phyloP scores from a whole-genome alignment of 1,284 basidiomycete species.

The Mrakiaceae sp. region DNA sequence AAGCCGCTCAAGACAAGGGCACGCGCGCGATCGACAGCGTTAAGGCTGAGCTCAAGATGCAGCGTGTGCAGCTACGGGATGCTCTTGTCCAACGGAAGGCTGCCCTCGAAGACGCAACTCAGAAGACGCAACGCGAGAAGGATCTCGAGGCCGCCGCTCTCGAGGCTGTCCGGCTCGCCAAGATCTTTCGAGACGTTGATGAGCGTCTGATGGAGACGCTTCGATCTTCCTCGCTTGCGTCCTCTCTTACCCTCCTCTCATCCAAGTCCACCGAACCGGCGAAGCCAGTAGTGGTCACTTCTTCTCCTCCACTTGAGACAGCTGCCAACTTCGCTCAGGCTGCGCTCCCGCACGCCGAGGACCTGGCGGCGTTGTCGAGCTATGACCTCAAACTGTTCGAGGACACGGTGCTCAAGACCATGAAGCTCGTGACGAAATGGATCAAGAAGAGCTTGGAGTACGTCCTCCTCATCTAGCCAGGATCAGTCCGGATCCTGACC shows the following conservation, averaged over 20 bases:
- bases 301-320: not conserved
- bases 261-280: not conserved
- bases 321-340: not conserved
- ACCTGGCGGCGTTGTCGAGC: slow-evolving; percentile 31
- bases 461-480: not conserved
- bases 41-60: slow-evolving; percentile 28
- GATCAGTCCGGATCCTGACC: not conserved
- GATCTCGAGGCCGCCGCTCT: slow-evolving; percentile 27
- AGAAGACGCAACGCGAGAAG: slow-evolving; percentile 14
- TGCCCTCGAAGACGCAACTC: slow-evolving; percentile 30
- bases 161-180: slow-evolving; percentile 30
- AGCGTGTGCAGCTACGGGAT: not conserved
- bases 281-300: not conserved
- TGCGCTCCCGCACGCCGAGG: not conserved
- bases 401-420: slow-evolving; percentile 66
- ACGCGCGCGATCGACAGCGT: slow-evolving; percentile 33
- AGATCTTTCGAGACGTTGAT: slow-evolving; percentile 28
- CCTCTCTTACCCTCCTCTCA: slow-evolving; percentile 2
- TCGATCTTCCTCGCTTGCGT: slow-evolving; percentile 5
- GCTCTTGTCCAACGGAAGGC: slow-evolving; percentile 30
- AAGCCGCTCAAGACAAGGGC: slow-evolving; percentile 29
- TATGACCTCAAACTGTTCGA: slow-evolving; percentile 76
- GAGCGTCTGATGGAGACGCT: slow-evolving; percentile 8
- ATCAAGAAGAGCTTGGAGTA: slow-evolving; percentile 64
- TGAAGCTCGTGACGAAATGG: slow-evolving; percentile 83